These are phyloP conservation scores for Quercus dentata DNA, from an alignment of 306 rosid genomes.

Conservation along the genomic window DNA sequence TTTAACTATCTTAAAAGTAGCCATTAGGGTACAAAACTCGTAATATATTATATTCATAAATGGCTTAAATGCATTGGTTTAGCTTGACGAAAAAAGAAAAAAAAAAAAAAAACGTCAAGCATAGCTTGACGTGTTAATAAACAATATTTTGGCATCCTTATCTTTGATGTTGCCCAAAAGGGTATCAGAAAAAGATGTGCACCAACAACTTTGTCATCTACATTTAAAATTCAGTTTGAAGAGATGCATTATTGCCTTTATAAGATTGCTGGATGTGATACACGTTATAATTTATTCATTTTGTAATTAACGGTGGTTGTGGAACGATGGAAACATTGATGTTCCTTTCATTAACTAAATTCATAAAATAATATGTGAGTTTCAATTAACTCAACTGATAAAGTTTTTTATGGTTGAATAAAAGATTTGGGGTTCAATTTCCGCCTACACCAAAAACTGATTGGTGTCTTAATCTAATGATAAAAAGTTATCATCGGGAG, in stretches of 20 bases:
- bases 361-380: too few relatives aligned
- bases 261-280: background rate
- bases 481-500: too few relatives aligned
- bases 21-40: too few relatives aligned
- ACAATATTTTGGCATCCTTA: background rate
- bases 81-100: background rate
- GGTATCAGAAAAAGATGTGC: background rate
- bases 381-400: fast-evolving
- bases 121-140: background rate
- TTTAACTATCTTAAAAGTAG: too few relatives aligned
- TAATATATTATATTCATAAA: too few relatives aligned
- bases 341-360: background rate
- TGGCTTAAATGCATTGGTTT: too few relatives aligned
- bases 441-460: fast-evolving
- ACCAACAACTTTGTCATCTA: background rate
- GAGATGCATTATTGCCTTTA: background rate
- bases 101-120: too few relatives aligned
- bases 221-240: background rate
- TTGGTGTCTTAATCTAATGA: too few relatives aligned
- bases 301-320: background rate
- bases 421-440: too few relatives aligned
- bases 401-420: too few relatives aligned
- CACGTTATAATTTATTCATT: background rate
- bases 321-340: background rate
- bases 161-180: background rate